These are phyloP conservation scores for Waltergamsia citrina DNA, from an alignment of 2,329 filamentous ascomycete species.

Conservation along the genomic window DNA sequence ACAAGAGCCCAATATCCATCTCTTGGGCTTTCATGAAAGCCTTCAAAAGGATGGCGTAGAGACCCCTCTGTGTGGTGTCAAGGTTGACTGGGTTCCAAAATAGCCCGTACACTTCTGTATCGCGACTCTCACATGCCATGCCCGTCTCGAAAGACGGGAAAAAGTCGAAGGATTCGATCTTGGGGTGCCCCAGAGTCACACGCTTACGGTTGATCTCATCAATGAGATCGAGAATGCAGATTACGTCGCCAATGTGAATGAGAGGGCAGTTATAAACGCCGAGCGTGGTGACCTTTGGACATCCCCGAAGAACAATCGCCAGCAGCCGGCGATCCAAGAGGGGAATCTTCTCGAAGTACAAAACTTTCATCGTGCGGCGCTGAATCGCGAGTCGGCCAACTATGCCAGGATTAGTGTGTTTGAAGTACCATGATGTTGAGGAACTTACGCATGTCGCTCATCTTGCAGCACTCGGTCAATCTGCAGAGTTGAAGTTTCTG, in stretches of 20 bases:
- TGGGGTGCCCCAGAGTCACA: conserved; percentile 1
- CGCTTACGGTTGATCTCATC: conserved; percentile 21
- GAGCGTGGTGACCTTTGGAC: conserved; percentile 18
- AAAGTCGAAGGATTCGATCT: conserved; percentile 20
- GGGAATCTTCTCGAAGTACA: conserved; percentile 19
- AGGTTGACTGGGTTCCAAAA: conserved; percentile 13
- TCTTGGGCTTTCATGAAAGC: conserved; percentile 20
- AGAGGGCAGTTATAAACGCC: conserved; percentile 27
- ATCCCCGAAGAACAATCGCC: conserved; percentile 22
- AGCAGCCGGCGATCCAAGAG: conserved; percentile 22
- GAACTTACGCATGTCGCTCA: neutral
- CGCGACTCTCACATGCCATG: conserved; percentile 8
- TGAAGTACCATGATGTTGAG: too few relatives aligned
- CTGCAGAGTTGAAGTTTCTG: neutral
- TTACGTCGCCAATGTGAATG: conserved; percentile 23
- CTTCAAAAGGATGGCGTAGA: conserved; percentile 21
- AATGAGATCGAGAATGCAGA: conserved; percentile 23
- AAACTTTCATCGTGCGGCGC: conserved; percentile 9
- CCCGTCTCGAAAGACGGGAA: conserved; percentile 21
- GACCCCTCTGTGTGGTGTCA: conserved; percentile 20
- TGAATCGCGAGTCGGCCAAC: too few relatives aligned
- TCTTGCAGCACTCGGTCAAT: neutral
- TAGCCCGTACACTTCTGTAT: conserved; percentile 15
- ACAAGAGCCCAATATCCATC: conserved; percentile 18
- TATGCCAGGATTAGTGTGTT: too few relatives aligned